Percentiles rank a stretch among this genome's conserved stretches.
Evolutionary conservation across 257 asterid species (phyloP).

Genomic region (Mitragyna speciosa): DNA sequence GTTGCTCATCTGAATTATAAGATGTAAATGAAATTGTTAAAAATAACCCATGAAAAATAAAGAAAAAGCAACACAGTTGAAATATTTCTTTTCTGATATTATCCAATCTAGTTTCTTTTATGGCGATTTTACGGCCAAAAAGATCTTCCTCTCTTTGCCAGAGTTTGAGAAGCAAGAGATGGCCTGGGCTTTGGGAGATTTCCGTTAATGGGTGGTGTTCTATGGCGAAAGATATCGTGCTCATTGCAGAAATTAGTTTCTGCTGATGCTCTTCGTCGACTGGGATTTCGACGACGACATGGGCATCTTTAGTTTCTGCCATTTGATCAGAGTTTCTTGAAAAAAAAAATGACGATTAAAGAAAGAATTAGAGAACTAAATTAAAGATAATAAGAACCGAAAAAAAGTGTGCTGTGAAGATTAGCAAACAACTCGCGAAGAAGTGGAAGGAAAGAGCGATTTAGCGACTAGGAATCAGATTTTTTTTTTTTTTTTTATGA

Average conservation of each 20-base stretch:
- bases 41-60: constrained; percentile 70
- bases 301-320: constrained; percentile 65
- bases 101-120: constrained; percentile 66
- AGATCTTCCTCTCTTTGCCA: constrained; percentile 85
- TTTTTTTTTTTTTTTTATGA: constrained; percentile 12
- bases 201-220: constrained; percentile 82
- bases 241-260: constrained; percentile 31
- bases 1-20: constrained; percentile 17
- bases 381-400: not conserved
- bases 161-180: constrained; percentile 88
- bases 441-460: not conserved
- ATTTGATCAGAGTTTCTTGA: constrained; percentile 22
- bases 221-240: constrained; percentile 35
- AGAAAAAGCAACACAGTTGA: constrained; percentile 70
- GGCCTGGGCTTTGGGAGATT: constrained; percentile 90
- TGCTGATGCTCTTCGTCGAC: constrained; percentile 68
- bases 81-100: constrained; percentile 60
- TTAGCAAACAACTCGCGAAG: not conserved
- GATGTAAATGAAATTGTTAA: constrained; percentile 65
- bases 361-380: not conserved
- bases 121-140: constrained; percentile 47
- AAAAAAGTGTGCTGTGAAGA: not conserved
- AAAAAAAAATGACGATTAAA: not conserved
- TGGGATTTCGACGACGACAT: constrained; percentile 67
- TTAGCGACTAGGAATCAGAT: constrained; percentile 7